These are phyloP conservation scores for Trapa incisa DNA, from an alignment of 345 rosid genomes.

Conservation along the genomic window DNA sequence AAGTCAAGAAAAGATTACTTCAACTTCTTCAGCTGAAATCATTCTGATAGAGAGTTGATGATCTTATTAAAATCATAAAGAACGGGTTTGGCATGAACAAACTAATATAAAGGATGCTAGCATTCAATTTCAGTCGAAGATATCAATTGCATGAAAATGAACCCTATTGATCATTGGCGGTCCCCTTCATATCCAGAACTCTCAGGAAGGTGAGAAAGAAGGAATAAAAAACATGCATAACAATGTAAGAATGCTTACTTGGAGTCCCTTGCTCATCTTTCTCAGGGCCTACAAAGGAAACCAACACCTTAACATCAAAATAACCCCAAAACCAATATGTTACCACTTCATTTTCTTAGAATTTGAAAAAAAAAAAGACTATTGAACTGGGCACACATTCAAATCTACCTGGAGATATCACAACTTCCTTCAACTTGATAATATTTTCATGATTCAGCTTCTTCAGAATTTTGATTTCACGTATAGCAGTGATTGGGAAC, in stretches of 20 bases:
- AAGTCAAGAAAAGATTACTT: background rate
- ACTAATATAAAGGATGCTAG: no score
- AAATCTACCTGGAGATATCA: slow-evolving; percentile 53
- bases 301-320: background rate
- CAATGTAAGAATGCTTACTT: slow-evolving; percentile 33
- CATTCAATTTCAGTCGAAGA: no score
- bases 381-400: background rate
- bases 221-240: background rate
- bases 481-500: slow-evolving; percentile 76
- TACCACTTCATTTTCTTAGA: background rate
- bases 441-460: slow-evolving; percentile 65
- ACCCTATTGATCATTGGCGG: background rate
- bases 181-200: background rate
- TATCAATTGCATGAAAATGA: background rate
- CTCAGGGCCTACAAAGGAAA: slow-evolving; percentile 49
- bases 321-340: background rate
- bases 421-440: slow-evolving; percentile 61
- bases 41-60: background rate
- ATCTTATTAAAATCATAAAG: background rate
- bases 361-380: background rate
- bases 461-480: slow-evolving; percentile 71
- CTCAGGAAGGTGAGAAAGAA: background rate
- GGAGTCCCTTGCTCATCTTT: slow-evolving; percentile 79
- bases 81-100: background rate
- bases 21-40: background rate